phyloP scores from a whole-genome alignment of 169 alveolate species.

The Babesia bovis region DNA sequence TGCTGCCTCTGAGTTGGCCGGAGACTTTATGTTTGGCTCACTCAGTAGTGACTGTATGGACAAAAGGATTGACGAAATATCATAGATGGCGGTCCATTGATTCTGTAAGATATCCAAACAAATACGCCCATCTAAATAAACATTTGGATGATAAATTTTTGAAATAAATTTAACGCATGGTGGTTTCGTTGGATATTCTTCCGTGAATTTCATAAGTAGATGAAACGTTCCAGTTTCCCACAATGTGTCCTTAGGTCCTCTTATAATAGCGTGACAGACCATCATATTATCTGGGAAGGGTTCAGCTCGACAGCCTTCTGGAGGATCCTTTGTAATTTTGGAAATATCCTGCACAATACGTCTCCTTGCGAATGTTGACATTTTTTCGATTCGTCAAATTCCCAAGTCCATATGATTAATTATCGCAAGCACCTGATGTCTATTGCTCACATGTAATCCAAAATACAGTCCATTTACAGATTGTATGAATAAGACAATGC shows the following conservation, averaged over 20 bases:
- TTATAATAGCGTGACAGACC: slow-evolving; percentile 93
- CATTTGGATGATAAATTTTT: slow-evolving; percentile 89
- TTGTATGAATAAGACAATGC: too few species aligned
- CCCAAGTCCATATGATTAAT: too few species aligned
- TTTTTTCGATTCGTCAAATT: background rate
- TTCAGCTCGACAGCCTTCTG: slow-evolving; percentile 86
- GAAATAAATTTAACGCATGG: slow-evolving; percentile 86
- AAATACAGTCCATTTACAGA: too few species aligned
- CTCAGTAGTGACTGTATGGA: slow-evolving; percentile 90
- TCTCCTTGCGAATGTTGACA: slow-evolving; percentile 84
- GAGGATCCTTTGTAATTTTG: slow-evolving; percentile 86
- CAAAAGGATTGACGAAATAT: slow-evolving; percentile 90
- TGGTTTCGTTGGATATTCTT: slow-evolving; percentile 90
- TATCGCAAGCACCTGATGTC: too few species aligned
- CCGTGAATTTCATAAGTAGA: slow-evolving; percentile 86
- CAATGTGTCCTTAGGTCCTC: slow-evolving; percentile 93
- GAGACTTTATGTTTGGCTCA: slow-evolving; percentile 94
- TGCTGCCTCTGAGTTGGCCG: slow-evolving; percentile 95
- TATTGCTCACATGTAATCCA: too few species aligned
- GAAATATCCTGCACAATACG: slow-evolving; percentile 87
- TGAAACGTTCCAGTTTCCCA: slow-evolving; percentile 95
- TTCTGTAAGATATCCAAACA: slow-evolving; percentile 88
- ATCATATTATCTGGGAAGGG: slow-evolving; percentile 90
- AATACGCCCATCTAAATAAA: slow-evolving; percentile 87
- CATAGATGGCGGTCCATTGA: slow-evolving; percentile 94